Evolutionary conservation across 2,329 filamentous ascomycete genomes (phyloP).

Genomic region (Hypocreales sp.): DNA sequence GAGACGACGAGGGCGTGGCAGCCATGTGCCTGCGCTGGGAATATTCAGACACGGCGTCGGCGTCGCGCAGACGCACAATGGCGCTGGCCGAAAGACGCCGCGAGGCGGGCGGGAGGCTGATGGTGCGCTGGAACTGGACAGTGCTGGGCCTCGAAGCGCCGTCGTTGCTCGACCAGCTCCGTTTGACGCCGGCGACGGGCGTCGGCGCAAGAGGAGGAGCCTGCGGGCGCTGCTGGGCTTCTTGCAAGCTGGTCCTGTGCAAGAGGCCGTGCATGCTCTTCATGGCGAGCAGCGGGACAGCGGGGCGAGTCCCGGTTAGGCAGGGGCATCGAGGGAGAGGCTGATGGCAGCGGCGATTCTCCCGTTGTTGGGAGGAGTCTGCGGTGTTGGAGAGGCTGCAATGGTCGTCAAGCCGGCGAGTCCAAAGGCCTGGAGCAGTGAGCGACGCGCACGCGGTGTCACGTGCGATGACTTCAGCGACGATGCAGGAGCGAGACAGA

Average conservation of each 20-base stretch:
- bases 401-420: no score
- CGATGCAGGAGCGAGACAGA: conserved; percentile 2
- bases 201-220: conserved; percentile 19
- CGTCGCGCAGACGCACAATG: conserved; percentile 22
- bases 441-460: conserved; percentile 13
- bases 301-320: no score
- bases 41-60: conserved; percentile 29
- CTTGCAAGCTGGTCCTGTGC: conserved; percentile 36
- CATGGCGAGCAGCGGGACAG: conserved; percentile 16
- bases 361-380: not conserved
- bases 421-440: no score
- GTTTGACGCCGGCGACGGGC: conserved; percentile 33
- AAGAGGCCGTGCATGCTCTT: conserved; percentile 23
- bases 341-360: not conserved
- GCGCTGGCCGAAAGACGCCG: conserved; percentile 23
- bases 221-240: conserved; percentile 22
- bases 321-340: not conserved
- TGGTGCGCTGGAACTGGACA: conserved; percentile 17
- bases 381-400: not conserved
- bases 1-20: conserved; percentile 35
- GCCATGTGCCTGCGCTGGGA: conserved; percentile 36
- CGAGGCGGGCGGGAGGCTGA: conserved; percentile 15
- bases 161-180: conserved; percentile 15
- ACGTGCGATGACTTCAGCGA: conserved; percentile 7
- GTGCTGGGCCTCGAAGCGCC: conserved; percentile 4